Evolutionary conservation across 179 eudicot species (phyloP), one percentile per base, ranked within the genome.

Genomic region (Actinidia polygama): DNA sequence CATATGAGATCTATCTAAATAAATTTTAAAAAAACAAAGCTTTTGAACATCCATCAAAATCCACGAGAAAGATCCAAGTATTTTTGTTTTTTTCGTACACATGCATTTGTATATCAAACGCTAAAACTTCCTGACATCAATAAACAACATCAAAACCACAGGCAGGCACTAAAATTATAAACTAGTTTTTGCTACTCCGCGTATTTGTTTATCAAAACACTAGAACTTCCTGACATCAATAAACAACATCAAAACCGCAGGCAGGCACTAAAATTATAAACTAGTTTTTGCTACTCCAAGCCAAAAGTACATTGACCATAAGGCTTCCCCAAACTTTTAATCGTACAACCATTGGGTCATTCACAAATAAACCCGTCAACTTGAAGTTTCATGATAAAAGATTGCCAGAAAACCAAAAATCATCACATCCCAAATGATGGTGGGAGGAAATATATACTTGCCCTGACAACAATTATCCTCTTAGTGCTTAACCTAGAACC

Each of bases 111-210:
- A 47, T 10, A 55, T 57, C 47, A 11, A 76, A 57, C 62, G 40
- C 50, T 9, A 7, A 9, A 76, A 12, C 51, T 76, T 18, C 51
- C n/a, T 36, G 47, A 36, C 51, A 76, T 30, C n/a, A 55, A n/a
- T 58, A 19, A 36, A 61, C 50, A 76, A 76, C 26, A 75, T 19
- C 79, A 76, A 74, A 54, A 57, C 50, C 26, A 36, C 10, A 24
- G 14, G 12, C 55, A 21, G 50, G 49, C 24, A 30, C 44, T 40
- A 40, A 40, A 40, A 40, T 40, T 40, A 40, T 40, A 40, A 40
- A 40, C 44, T 40, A 40, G 44, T 40, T 40, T 40, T 40, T 40
- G 44, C 4, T 40, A 40, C 44, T 40, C 44, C 44, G 44, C 44
- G 44, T 3, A 40, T 44, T 44, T 19, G 50, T 47, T n/a, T 10